Evolutionary conservation across 257 asterid species (phyloP).

Genomic region (Sherardia arvensis): DNA sequence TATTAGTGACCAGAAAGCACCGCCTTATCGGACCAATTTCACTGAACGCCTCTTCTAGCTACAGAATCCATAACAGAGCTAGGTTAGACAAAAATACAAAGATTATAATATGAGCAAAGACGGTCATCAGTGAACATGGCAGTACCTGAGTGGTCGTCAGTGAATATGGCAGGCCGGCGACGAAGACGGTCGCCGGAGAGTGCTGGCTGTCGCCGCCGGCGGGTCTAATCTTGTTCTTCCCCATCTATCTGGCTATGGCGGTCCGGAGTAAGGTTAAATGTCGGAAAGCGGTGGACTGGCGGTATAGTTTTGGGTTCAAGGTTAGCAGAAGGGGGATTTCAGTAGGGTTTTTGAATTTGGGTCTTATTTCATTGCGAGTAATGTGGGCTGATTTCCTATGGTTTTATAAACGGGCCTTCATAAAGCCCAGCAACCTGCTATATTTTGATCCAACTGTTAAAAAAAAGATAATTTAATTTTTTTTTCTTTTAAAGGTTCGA

Average conservation of each 20-base stretch:
- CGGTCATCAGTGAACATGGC: too few species aligned
- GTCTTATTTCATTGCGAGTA: neutral
- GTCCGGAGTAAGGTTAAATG: neutral
- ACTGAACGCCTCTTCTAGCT: conserved; percentile 87
- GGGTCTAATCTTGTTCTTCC: conserved; percentile 42
- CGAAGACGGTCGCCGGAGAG: conserved; percentile 65
- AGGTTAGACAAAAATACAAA: neutral
- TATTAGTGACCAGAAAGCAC: conserved; percentile 77
- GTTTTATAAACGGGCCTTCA: neutral
- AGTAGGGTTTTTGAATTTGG: conserved; percentile 10
- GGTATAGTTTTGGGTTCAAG: conserved; percentile 1
- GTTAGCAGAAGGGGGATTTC: neutral
- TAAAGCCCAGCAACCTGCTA: neutral
- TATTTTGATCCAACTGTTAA: too few species aligned
- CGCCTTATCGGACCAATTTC: conserved; percentile 91
- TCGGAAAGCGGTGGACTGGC: neutral
- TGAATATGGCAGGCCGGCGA: conserved; percentile 71
- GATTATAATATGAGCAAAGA: neutral
- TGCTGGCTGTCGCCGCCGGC: conserved; percentile 42
- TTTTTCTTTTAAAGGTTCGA: too few species aligned
- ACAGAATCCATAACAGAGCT: conserved; percentile 9
- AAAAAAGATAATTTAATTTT: too few species aligned
- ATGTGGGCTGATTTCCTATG: neutral
- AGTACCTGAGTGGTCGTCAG: conserved; percentile 61
- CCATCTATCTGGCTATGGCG: conserved; percentile 27